phyloP scores from a whole-genome alignment of 2,329 filamentous ascomycete genomes.

The Byssochlamys sp. region DNA sequence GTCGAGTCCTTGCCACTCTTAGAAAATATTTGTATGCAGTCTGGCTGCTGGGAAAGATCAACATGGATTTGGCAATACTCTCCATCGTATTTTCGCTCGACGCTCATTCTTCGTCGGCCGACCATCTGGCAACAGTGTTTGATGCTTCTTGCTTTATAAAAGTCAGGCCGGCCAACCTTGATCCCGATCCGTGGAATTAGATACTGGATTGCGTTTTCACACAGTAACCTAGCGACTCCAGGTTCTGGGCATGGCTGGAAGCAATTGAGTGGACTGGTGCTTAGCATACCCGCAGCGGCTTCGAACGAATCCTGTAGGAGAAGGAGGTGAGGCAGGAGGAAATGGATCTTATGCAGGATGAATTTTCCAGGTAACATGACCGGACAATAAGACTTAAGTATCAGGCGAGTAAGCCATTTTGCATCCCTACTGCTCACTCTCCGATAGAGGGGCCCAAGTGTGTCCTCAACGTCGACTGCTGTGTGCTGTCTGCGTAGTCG shows the following conservation, averaged over 20 bases:
- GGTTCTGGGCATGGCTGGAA: constrained; percentile 30
- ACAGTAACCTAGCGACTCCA: constrained; percentile 19
- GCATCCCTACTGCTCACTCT: constrained; percentile 58
- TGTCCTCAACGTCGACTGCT: constrained; percentile 33
- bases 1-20: constrained; percentile 90
- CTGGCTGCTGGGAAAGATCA: constrained; percentile 47
- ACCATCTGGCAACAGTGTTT: constrained; percentile 63
- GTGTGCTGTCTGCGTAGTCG: constrained; percentile 40
- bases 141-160: constrained; percentile 59
- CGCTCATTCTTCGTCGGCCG: constrained; percentile 52
- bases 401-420: constrained; percentile 77
- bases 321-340: constrained; percentile 59
- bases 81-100: constrained; percentile 76
- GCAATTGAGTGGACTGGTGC: constrained; percentile 20
- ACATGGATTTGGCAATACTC: constrained; percentile 87
- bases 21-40: constrained; percentile 70
- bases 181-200: constrained; percentile 49
- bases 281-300: constrained; percentile 49
- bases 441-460: constrained; percentile 49
- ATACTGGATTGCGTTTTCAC: constrained; percentile 28
- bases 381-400: constrained; percentile 67
- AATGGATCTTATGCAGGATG: constrained; percentile 55
- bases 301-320: constrained; percentile 61
- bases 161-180: constrained; percentile 56
- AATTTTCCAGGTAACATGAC: constrained; percentile 50